Percentiles rank a stretch among this genome's conserved stretches.
Conservation (phyloP, 139 green algal species). For the Axilococcus clingmanii region DNA sequence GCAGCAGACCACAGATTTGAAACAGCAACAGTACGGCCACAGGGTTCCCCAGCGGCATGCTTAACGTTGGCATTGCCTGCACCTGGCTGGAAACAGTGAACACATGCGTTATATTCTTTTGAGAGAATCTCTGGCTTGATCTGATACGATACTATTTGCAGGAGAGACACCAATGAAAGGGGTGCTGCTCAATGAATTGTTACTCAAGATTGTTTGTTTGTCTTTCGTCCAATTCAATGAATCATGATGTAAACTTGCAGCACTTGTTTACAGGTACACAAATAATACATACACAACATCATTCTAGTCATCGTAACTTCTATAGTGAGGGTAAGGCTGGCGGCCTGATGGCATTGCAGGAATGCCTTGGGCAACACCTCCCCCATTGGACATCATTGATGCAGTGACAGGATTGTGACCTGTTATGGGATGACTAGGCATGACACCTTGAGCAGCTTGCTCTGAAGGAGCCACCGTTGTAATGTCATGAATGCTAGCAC, state of each 20-base stretch:
- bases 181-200: too few relatives aligned
- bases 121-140: too few relatives aligned
- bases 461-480: slow-evolving; percentile 24
- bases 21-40: background rate
- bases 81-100: too few relatives aligned
- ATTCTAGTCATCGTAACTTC: too few relatives aligned
- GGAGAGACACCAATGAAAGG: too few relatives aligned
- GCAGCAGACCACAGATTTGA: background rate
- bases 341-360: background rate
- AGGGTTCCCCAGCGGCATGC: slow-evolving; percentile 14
- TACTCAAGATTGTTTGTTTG: too few relatives aligned
- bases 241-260: too few relatives aligned
- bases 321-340: background rate
- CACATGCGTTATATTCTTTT: too few relatives aligned
- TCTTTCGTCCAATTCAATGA: too few relatives aligned
- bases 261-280: too few relatives aligned
- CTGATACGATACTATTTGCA: too few relatives aligned
- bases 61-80: slow-evolving; percentile 27
- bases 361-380: background rate
- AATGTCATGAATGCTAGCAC: slow-evolving; percentile 88
- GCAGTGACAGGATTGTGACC: slow-evolving; percentile 13
- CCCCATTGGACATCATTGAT: background rate
- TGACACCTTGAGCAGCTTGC: background rate
- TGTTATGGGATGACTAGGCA: slow-evolving; percentile 8
- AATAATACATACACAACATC: too few relatives aligned